Evolutionary conservation across 192 early-diverging fungal species (phyloP).

Genomic region (Coemansia asiatica): DNA sequence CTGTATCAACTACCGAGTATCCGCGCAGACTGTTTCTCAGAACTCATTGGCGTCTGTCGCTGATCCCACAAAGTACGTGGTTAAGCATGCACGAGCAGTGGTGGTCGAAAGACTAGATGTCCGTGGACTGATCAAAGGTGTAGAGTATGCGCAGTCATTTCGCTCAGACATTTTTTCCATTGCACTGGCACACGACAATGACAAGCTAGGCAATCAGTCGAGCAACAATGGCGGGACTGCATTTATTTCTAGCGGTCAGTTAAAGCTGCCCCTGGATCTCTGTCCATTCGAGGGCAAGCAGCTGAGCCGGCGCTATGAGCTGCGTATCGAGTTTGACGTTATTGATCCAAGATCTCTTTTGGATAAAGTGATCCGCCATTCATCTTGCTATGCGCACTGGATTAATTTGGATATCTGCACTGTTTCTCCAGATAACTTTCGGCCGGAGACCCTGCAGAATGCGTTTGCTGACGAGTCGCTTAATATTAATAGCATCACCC

Average conservation of each 20-base stretch:
- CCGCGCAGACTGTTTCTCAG: constrained; percentile 9
- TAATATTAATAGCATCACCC: constrained; percentile 24
- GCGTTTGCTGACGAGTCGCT: constrained; percentile 42
- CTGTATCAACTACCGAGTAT: constrained; percentile 25
- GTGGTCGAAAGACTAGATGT: constrained; percentile 35
- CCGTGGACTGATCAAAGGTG: constrained; percentile 34
- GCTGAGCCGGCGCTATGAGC: constrained; percentile 27
- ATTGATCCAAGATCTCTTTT: constrained; percentile 20
- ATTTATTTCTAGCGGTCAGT: constrained; percentile 17
- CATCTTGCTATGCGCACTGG: constrained; percentile 13
- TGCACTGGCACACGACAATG: constrained; percentile 8
- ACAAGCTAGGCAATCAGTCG: constrained; percentile 3
- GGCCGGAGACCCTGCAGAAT: constrained; percentile 17
- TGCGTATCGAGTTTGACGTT: constrained; percentile 43
- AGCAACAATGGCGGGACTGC: neutral
- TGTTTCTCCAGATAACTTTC: constrained; percentile 25
- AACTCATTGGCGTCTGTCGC: neutral
- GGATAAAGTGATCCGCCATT: constrained; percentile 18
- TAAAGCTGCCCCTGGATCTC: constrained; percentile 36
- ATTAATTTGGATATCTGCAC: constrained; percentile 32
- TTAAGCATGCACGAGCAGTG: constrained; percentile 18
- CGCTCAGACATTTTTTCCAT: constrained; percentile 18
- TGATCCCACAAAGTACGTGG: constrained; percentile 1
- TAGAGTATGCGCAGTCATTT: constrained; percentile 19
- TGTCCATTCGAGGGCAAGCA: constrained; percentile 48